phyloP scores from a whole-genome alignment of 345 rosid genomes.

The Euphorbia pulcherrima region DNA sequence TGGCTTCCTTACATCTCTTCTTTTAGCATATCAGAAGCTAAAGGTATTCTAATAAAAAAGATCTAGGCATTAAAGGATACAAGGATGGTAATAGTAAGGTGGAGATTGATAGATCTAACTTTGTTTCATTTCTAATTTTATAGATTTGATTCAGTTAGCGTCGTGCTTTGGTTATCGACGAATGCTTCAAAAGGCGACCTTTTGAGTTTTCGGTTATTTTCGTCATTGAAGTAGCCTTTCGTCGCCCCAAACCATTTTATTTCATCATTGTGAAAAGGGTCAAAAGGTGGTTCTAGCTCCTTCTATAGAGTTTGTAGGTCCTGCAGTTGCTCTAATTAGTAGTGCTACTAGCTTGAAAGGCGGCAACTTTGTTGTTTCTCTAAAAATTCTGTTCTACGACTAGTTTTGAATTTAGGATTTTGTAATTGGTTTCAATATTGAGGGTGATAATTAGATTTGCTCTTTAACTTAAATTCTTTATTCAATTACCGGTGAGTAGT shows the following conservation, averaged over 20 bases:
- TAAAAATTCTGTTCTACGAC: conserved; percentile 24
- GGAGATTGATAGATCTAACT: conserved; percentile 42
- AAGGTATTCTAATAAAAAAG: conserved; percentile 31
- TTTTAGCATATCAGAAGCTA: conserved; percentile 37
- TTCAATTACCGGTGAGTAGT: no score
- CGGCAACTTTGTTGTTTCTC: conserved; percentile 16
- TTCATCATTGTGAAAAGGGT: conserved; percentile 78
- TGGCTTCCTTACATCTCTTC: conserved; percentile 18
- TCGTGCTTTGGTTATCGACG: no score
- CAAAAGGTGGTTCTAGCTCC: conserved; percentile 72
- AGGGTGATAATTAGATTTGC: conserved; percentile 5
- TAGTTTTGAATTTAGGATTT: conserved; percentile 21
- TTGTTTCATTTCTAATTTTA: no score
- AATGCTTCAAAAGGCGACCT: no score
- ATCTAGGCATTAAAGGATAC: conserved; percentile 56
- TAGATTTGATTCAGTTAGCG: no score
- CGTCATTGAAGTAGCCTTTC: no score
- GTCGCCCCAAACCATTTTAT: conserved; percentile 68
- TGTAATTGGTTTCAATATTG: not conserved
- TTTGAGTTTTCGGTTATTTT: no score
- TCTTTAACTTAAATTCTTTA: not conserved
- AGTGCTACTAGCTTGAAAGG: conserved; percentile 26
- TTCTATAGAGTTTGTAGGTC: conserved; percentile 47
- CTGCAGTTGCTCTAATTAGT: conserved; percentile 63
- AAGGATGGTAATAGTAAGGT: conserved; percentile 68